Evolutionary conservation across 1,284 basidiomycete species (phyloP).

Genomic region (Tausonia pullulans): DNA sequence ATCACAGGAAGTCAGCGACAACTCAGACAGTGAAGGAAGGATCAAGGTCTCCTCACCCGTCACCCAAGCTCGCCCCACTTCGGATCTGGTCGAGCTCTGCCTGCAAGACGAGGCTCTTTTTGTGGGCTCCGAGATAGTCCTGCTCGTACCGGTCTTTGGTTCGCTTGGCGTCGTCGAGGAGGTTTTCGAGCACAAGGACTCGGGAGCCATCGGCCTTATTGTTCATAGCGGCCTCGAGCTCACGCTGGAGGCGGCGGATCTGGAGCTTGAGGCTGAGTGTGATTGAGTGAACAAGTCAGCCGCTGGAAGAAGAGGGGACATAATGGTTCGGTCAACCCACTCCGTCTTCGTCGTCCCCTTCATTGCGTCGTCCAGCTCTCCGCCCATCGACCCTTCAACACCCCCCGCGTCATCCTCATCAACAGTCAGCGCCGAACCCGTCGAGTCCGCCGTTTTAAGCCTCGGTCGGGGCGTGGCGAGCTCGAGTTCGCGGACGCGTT

Average conservation of each 20-base stretch:
- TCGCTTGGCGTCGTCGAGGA: slow-evolving; percentile 78
- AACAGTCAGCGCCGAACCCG: too few relatives aligned
- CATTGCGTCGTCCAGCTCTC: slow-evolving; percentile 75
- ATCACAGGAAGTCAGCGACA: slow-evolving; percentile 4
- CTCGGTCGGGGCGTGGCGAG: slow-evolving; percentile 26
- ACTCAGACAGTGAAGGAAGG: slow-evolving; percentile 1
- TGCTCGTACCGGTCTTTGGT: slow-evolving; percentile 81
- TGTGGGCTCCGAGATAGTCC: slow-evolving; percentile 75
- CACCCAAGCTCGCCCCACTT: slow-evolving; percentile 66
- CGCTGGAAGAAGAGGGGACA: background rate
- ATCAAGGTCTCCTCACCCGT: slow-evolving; percentile 48
- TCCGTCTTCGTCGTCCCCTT: slow-evolving; percentile 80
- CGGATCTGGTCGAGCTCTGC: slow-evolving; percentile 78
- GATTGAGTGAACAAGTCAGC: background rate
- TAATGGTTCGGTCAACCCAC: slow-evolving; percentile 18
- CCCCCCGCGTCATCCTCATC: slow-evolving; percentile 40
- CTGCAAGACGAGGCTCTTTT: slow-evolving; percentile 68
- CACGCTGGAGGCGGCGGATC: slow-evolving; percentile 67
- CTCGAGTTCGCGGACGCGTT: slow-evolving; percentile 82
- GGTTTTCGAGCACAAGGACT: slow-evolving; percentile 71
- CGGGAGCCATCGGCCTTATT: slow-evolving; percentile 64
- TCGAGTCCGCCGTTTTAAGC: too few relatives aligned
- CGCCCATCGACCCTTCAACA: slow-evolving; percentile 43
- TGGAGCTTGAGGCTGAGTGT: slow-evolving; percentile 57
- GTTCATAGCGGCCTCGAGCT: slow-evolving; percentile 60